phyloP scores from a whole-genome alignment of 495 filamentous ascomycete genomes.

The Xylaria palmicola region DNA sequence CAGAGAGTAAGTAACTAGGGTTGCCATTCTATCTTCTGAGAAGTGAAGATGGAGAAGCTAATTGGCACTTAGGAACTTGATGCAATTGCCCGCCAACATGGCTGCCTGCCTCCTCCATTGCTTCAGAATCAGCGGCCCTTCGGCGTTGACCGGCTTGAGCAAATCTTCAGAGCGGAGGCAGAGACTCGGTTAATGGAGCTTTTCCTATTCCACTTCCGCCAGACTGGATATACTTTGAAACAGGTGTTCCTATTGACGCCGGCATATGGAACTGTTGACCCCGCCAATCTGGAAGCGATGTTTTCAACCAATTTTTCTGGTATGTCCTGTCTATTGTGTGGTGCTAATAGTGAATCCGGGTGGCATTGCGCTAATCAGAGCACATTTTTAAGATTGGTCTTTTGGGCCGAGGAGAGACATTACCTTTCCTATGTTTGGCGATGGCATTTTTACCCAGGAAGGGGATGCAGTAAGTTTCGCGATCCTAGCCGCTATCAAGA shows the following conservation, averaged over 20 bases:
- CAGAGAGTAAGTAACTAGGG: background rate
- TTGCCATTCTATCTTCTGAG: background rate
- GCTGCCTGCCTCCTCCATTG: constrained; percentile 30
- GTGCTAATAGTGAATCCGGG: background rate
- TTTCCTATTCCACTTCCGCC: constrained; percentile 29
- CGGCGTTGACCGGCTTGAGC: constrained; percentile 37
- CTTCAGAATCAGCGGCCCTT: constrained; percentile 34
- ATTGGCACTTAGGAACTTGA: constrained; percentile 6
- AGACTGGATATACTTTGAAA: constrained; percentile 26
- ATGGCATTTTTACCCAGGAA: constrained; percentile 56
- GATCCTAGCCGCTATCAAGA: background rate
- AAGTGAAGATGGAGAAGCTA: background rate
- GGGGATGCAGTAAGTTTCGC: constrained; percentile 25
- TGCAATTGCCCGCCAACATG: constrained; percentile 20
- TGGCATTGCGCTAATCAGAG: background rate
- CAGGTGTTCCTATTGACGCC: constrained; percentile 25
- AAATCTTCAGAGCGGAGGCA: constrained; percentile 28
- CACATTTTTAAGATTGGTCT: constrained; percentile 4
- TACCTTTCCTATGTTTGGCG: constrained; percentile 39
- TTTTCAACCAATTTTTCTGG: constrained; percentile 36
- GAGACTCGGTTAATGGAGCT: constrained; percentile 33
- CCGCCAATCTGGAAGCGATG: constrained; percentile 38
- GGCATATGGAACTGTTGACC: constrained; percentile 36
- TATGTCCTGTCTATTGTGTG: constrained; percentile 3
- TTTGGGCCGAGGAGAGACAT: constrained; percentile 10